Conservation (phyloP, 352 stramenopile genomes). For the Phytophthora pini region DNA sequence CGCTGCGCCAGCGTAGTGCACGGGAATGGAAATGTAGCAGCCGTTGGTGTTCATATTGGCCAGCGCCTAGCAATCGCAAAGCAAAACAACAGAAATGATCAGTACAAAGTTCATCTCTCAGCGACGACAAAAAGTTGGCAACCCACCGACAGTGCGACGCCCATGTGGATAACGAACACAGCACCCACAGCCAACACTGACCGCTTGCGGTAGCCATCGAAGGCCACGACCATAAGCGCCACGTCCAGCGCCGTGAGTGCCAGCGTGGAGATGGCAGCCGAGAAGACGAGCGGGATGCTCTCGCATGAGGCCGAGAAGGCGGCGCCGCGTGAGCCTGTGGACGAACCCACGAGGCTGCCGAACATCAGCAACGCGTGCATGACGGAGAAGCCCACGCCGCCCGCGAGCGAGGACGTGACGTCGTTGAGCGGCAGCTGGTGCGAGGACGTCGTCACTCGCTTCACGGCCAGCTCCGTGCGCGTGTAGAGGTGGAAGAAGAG, state of each 20-base stretch:
- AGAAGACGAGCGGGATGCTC: slow-evolving; percentile 76
- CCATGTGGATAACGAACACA: slow-evolving; percentile 78
- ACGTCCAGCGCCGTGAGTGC: slow-evolving; percentile 82
- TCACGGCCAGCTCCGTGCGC: slow-evolving; percentile 72
- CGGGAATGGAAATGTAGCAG: slow-evolving; percentile 76
- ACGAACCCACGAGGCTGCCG: slow-evolving; percentile 75
- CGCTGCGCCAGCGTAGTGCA: slow-evolving; percentile 72
- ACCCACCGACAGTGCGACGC: slow-evolving; percentile 74
- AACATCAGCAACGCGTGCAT: slow-evolving; percentile 91
- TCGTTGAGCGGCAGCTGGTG: slow-evolving; percentile 88
- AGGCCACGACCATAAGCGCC: slow-evolving; percentile 84
- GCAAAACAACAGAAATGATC: slow-evolving; percentile 8
- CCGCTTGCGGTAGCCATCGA: slow-evolving; percentile 80
- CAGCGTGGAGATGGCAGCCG: slow-evolving; percentile 68
- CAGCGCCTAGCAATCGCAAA: slow-evolving; percentile 43
- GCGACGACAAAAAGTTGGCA: background rate
- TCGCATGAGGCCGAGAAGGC: slow-evolving; percentile 80
- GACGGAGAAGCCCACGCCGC: slow-evolving; percentile 79
- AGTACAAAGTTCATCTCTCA: background rate
- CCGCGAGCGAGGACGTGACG: slow-evolving; percentile 79
- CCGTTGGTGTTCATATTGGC: slow-evolving; percentile 82
- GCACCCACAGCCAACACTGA: slow-evolving; percentile 50
- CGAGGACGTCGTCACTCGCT: slow-evolving; percentile 75
- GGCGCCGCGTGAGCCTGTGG: slow-evolving; percentile 68
- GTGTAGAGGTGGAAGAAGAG: slow-evolving; percentile 84